phyloP scores from a whole-genome alignment of 2,329 filamentous ascomycete genomes.

The Chlorencoelia australis region DNA sequence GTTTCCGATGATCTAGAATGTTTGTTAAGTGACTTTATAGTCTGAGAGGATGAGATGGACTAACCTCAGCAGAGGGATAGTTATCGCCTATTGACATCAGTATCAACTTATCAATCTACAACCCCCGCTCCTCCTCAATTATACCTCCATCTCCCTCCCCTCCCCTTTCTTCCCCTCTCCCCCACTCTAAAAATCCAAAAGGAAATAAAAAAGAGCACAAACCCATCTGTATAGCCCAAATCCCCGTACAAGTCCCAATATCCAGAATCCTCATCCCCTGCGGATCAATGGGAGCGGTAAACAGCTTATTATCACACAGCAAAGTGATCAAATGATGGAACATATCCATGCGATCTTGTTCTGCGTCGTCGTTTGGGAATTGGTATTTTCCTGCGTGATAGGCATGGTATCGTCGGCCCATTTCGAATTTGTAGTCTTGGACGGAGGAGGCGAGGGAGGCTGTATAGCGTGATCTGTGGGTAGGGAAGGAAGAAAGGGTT shows the following conservation, averaged over 20 bases:
- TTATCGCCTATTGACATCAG: slow-evolving; percentile 45
- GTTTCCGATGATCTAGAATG: slow-evolving; percentile 42
- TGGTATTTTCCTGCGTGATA: slow-evolving; percentile 46
- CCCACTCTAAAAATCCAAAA: too few species aligned
- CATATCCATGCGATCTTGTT: slow-evolving; percentile 49
- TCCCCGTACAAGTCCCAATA: slow-evolving; percentile 48
- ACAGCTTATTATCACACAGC: slow-evolving; percentile 26
- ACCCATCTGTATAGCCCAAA: slow-evolving; percentile 53
- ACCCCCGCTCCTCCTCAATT: too few species aligned
- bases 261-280: slow-evolving; percentile 42
- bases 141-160: too few species aligned
- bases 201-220: too few species aligned
- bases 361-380: slow-evolving; percentile 50
- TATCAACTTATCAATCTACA: too few species aligned
- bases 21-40: too few species aligned
- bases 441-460: slow-evolving; percentile 27
- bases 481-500: too few species aligned
- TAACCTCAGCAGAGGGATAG: slow-evolving; percentile 35
- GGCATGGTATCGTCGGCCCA: slow-evolving; percentile 48
- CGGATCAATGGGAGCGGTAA: slow-evolving; percentile 40
- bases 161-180: too few species aligned
- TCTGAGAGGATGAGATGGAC: too few species aligned
- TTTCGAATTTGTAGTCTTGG: slow-evolving; percentile 43
- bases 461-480: too few species aligned
- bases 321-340: slow-evolving; percentile 28